Evolutionary conservation across 164 flowering plant genomes (phyloP).

Genomic region (Euptelea pleiosperma): DNA sequence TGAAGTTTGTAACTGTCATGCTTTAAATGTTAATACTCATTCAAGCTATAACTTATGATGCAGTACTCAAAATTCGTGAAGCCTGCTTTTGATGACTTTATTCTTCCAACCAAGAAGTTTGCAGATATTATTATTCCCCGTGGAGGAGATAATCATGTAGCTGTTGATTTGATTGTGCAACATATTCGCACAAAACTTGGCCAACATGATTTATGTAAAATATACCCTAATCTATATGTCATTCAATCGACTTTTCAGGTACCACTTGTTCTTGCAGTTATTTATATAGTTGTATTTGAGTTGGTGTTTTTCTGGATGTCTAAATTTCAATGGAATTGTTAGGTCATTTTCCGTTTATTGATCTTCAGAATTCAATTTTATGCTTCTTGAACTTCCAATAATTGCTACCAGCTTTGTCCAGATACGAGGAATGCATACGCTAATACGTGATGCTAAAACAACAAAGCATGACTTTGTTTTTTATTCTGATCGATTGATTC

Average conservation of each 20-base stretch:
- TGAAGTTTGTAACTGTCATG: too few species aligned
- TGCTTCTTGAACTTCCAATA: constrained; percentile 7
- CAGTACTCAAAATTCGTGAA: constrained; percentile 99
- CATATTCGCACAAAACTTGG: constrained; percentile 97
- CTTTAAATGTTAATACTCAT: not conserved
- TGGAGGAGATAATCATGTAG: constrained; percentile 98
- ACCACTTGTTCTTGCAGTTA: constrained; percentile 10
- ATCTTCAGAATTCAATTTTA: not conserved
- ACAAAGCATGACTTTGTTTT: constrained; percentile 97
- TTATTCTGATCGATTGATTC: constrained; percentile 90
- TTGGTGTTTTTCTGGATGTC: too few species aligned
- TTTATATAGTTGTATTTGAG: too few species aligned
- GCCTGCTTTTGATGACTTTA: constrained; percentile 98
- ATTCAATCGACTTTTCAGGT: constrained; percentile 99
- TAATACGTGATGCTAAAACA: constrained; percentile 85
- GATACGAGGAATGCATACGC: constrained; percentile 99
- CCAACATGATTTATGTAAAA: constrained; percentile 96
- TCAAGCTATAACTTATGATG: constrained; percentile 19
- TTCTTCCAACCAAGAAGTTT: constrained; percentile 96
- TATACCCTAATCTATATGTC: constrained; percentile 88
- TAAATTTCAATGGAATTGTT: too few species aligned
- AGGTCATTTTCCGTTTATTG: not conserved
- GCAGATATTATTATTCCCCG: constrained; percentile 97
- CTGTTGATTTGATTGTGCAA: constrained; percentile 95
- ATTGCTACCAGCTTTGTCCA: constrained; percentile 28